Evolutionary conservation across 257 asterid species (phyloP), one percentile per base, ranked within the genome.

Genomic region (Rehmannia glutinosa): DNA sequence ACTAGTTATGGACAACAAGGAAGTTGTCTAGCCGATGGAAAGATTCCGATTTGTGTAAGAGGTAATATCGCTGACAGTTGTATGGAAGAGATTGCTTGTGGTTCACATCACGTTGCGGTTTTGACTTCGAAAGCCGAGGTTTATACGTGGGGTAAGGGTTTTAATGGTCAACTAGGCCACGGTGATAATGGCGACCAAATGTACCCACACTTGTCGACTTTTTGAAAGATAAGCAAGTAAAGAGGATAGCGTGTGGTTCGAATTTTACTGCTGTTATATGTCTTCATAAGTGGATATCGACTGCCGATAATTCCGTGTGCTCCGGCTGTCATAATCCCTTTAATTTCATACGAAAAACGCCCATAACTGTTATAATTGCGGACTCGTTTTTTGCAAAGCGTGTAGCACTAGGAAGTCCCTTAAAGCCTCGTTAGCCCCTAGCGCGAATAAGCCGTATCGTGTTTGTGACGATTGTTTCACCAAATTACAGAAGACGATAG

Each of bases 311-410:
- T 51, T 87, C 95, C 1, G 65, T 78, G 28, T 92, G 98, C 77
- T 87, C 91, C 4, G 88, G 84, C 38, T 92, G 98, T 68, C 92
- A 73, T 17, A 78, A 65, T 21, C 89, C 84, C 19, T 92, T 92
- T 69, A 89, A 64, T 47, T 92, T 92, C 83, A 87, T 84, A 73
- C 70, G 98, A n/a, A 42, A 84, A 89, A 64, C 95, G 95, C n/a
- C 1, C 97, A 92, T 76, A 92, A 92, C 80, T 92, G 98, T 71
- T 92, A 92, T 72, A 92, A 92, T 85, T 92, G 98, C 23, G 98
- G 98, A 2, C 94, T 89, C 12, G 92, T 85, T 50, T 87, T 89
- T 49, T 92, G 98, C 89, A 80, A 81, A 9, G 72, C 85, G 7
- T 92, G 98, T 66, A 89, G 89, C 84, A 63, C 74, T 56, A 80